Base-by-base conservation (phyloP, 2,329 filamentous ascomycete genomes). In the Fusarium zealandicum region DNA sequence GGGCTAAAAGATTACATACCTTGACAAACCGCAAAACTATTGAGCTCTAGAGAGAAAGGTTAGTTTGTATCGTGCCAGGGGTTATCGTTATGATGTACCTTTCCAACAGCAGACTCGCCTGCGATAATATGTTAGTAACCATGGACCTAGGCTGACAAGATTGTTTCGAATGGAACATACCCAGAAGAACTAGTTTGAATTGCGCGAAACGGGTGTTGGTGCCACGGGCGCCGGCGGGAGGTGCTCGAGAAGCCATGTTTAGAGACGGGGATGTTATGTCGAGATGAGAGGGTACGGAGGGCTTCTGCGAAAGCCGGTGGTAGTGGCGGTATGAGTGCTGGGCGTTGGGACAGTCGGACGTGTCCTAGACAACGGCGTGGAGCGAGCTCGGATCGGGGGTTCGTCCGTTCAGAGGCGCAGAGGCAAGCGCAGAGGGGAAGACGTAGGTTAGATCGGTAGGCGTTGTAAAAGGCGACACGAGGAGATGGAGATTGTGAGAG, bases 21-120 rank as follows among this genome's bases (percentile, higher is more conserved):
- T 99, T 99, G 73, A 99, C 95, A 72, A 99, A 99, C 78, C 96
- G 89, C 73, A 99, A 82, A 51, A 99, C 95, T 76, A 99, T 89
- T 65, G 95, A 99, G 80, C 93, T 97, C 93, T 96, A 69, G 16
- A 42, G 54, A 49, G 16, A 31, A 12, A 43, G 30, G 51, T 64
- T 49, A 70, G 69, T 64, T 54, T 40, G 40, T 14, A 44, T 39
- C 27, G 47, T 30, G 28, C 44, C 31, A 35, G 36, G 27, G 39
- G n/a, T 14, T 49, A n/a, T 50, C 20, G 31, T 28, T 43, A 25
- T 32, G 52, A 65, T 72, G 66, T 77, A 96, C 92, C 90, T 99
- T 99, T 88, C 95, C 95, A 53, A 99, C 95, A 54, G 95, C 95
- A 67, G 95, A 99, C 82, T 99, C 95, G 75, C 95, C 93, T 98